phyloP scores from a whole-genome alignment of 768 basidiomycete species.

The Xerocomellus chrysenteron region DNA sequence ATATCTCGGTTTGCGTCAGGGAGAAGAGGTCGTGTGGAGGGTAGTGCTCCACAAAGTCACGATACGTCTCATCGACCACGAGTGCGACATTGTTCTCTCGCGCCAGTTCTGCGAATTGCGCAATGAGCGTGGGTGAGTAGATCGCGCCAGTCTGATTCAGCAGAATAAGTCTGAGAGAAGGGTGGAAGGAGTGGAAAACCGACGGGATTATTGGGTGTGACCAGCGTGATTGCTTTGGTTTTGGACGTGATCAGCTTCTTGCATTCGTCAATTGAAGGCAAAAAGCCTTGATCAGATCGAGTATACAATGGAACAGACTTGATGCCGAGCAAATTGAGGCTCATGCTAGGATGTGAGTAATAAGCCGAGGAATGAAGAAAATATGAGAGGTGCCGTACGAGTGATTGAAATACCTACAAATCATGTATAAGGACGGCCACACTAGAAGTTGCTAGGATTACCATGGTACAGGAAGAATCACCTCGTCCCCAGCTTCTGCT shows the following conservation, averaged over 20 bases:
- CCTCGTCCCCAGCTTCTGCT: constrained; percentile 67
- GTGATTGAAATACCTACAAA: constrained; percentile 64
- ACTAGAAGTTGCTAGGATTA: constrained; percentile 23
- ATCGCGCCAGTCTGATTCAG: constrained; percentile 60
- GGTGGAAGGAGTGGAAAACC: constrained; percentile 4
- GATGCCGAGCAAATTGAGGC: constrained; percentile 60
- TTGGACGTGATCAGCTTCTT: constrained; percentile 50
- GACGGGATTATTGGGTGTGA: constrained; percentile 78
- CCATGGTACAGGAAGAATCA: constrained; percentile 75
- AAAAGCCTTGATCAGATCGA: constrained; percentile 50
- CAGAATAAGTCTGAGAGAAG: neutral
- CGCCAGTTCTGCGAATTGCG: constrained; percentile 61
- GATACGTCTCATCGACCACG: constrained; percentile 86
- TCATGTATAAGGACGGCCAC: neutral
- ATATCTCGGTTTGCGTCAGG: constrained; percentile 1
- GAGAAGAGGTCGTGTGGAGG: constrained; percentile 61
- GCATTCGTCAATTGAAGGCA: constrained; percentile 55
- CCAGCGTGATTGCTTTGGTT: constrained; percentile 70
- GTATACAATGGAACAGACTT: constrained; percentile 55
- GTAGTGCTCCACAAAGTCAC: constrained; percentile 63
- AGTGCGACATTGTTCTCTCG: constrained; percentile 55
- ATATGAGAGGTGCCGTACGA: constrained; percentile 37
- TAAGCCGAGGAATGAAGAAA: neutral
- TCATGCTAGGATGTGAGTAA: constrained; percentile 50
- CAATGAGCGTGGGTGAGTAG: constrained; percentile 57